Conservation (phyloP, 2,329 filamentous ascomycete genomes). For the Blastomyces emzantsi region DNA sequence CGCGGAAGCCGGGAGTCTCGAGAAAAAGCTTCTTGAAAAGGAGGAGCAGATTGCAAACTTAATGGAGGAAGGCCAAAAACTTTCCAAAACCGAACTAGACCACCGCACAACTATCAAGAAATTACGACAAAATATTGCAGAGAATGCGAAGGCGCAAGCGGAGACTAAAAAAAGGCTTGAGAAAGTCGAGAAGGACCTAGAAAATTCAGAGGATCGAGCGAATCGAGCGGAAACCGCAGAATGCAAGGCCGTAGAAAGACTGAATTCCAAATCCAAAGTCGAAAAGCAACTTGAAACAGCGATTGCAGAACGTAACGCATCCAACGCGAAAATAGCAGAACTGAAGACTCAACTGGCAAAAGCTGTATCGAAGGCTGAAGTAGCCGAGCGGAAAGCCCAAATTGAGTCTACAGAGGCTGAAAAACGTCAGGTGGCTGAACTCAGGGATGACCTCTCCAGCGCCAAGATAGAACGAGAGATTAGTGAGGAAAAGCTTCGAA, state of each 20-base stretch:
- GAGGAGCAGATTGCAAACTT: conserved; percentile 83
- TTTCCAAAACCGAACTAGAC: conserved; percentile 79
- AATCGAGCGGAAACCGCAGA: conserved; percentile 52
- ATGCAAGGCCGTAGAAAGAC: conserved; percentile 47
- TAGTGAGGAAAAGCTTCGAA: conserved; percentile 54
- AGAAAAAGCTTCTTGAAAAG: conserved; percentile 78
- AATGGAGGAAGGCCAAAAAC: conserved; percentile 83
- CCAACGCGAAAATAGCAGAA: conserved; percentile 56
- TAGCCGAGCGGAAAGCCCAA: conserved; percentile 57
- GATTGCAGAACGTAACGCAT: conserved; percentile 54
- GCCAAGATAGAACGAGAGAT: conserved; percentile 68
- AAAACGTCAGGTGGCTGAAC: conserved; percentile 45
- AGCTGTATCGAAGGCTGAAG: conserved; percentile 57
- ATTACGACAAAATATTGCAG: conserved; percentile 47
- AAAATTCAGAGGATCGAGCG: conserved; percentile 45
- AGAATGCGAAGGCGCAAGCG: conserved; percentile 44
- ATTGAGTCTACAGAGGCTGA: conserved; percentile 60
- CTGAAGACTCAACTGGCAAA: conserved; percentile 61
- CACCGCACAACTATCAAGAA: conserved; percentile 77
- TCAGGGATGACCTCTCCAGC: conserved; percentile 57
- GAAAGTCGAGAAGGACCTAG: conserved; percentile 49
- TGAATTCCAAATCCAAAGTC: conserved; percentile 43
- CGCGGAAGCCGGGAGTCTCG: conserved; percentile 54
- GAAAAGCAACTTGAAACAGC: conserved; percentile 53
- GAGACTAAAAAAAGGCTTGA: conserved; percentile 48